Evolutionary conservation across 2,329 filamentous ascomycete species (phyloP), one percentile per base, ranked within the genome.

Genomic region (Fusarium sp.): DNA sequence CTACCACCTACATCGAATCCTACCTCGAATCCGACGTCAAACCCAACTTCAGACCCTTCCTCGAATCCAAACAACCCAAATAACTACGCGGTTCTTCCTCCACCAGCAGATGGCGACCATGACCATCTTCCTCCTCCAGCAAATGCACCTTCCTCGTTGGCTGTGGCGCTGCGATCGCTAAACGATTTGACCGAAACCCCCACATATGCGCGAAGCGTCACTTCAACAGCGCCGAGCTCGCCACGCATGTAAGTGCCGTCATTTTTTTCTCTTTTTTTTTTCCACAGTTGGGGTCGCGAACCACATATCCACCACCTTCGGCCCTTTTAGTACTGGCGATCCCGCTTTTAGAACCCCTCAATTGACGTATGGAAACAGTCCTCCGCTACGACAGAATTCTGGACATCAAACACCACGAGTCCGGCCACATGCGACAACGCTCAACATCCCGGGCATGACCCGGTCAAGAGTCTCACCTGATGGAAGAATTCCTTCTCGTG

Each of bases 361-460:
- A 66, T 66, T 77, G 62, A 79, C 74, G 69, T 68, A 57, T 67
- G 37, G 37, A 69, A 69, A 80, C 77, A 94, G 93, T 77, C 89
- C 89, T 56, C 91, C 92, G 3, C 82, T 91, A 69, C 86, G 93
- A 79, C 92, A 93, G 79, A 93, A 92, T 77, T 96, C 94, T 16
- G 92, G 92, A 66, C 88, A 87, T 57, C 91, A 91, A 32, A 97
- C 95, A 10, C 95, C 95, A 33, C 88, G 93, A 73, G 88, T 94
- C 54, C 90, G 92, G 73, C 89, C 92, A 28, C 94, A 97, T 82
- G 95, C 96, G 15, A 98, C 96, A 21, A 98, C 96, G 19, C 91
- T 98, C 78, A 97, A 97, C 82, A 98, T 99, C 68, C 96, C 96
- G 64, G 96, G 96, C 74, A 91, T 99, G 86, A 99, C 96, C 67